A percentile compares a stretch with the other conserved stretches of the same genome.
Evolutionary conservation across 2,329 filamentous ascomycete genomes (phyloP).

Genomic region (Penicillium janthinellum): DNA sequence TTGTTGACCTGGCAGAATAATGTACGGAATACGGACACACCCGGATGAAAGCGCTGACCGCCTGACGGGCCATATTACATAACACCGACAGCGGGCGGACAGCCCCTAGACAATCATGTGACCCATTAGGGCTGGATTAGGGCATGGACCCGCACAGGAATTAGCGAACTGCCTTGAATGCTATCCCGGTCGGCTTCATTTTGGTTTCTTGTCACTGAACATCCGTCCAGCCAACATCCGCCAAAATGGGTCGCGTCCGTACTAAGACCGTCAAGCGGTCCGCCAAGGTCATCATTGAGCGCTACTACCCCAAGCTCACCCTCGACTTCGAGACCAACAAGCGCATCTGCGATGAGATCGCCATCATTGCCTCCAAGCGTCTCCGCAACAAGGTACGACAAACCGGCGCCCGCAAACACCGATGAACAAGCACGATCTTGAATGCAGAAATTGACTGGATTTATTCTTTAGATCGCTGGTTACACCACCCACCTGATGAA

Average conservation of each 20-base stretch:
- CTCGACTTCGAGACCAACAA: constrained; percentile 99
- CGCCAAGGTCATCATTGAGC: constrained; percentile 99
- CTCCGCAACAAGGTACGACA: constrained; percentile 93
- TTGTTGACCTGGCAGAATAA: no score
- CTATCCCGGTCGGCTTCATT: constrained; percentile 19
- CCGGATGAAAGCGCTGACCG: not conserved
- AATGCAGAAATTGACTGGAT: constrained; percentile 2
- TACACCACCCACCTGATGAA: constrained; percentile 99
- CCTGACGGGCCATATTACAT: not conserved
- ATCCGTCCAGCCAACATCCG: constrained; percentile 40
- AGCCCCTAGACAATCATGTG: constrained; percentile 15
- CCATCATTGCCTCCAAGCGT: constrained; percentile 98
- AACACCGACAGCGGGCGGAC: not conserved
- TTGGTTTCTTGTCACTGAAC: constrained; percentile 25
- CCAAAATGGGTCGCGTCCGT: constrained; percentile 54
- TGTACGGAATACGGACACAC: no score
- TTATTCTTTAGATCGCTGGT: constrained; percentile 74
- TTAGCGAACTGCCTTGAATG: constrained; percentile 29
- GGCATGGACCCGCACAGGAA: constrained; percentile 26
- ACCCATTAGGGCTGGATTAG: constrained; percentile 22
- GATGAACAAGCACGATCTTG: not conserved
- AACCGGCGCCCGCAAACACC: not conserved
- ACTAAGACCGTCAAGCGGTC: constrained; percentile 73
- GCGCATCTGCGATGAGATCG: constrained; percentile 99
- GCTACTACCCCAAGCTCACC: constrained; percentile 95